Percentiles rank a stretch among this genome's conserved stretches.
These are phyloP conservation scores for Epichloe baconii DNA, from an alignment of 2,329 filamentous ascomycete genomes.

Conservation along the genomic window DNA sequence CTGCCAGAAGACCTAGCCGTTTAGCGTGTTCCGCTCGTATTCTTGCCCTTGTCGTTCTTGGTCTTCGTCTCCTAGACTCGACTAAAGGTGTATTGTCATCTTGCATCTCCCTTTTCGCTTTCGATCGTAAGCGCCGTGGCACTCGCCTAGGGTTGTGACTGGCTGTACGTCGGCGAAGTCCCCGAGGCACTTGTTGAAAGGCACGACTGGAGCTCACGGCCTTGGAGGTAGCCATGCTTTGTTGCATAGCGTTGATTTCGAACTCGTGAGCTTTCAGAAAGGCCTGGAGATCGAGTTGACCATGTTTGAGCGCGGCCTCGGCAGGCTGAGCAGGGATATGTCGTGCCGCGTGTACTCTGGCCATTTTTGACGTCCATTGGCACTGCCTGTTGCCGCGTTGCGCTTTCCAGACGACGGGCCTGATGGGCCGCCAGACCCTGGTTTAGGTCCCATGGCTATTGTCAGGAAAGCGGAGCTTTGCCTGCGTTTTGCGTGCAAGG, in stretches of 20 bases:
- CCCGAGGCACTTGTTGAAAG: constrained; percentile 81
- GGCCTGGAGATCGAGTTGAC: constrained; percentile 70
- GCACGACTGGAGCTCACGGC: constrained; percentile 50
- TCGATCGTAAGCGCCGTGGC: constrained; percentile 58
- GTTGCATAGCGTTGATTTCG: constrained; percentile 75
- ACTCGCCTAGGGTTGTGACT: constrained; percentile 92
- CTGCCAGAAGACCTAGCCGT: constrained; percentile 50
- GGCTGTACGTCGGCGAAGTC: constrained; percentile 73
- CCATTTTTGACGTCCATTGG: constrained; percentile 23
- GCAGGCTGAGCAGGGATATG: constrained; percentile 37
- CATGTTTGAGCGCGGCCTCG: constrained; percentile 45
- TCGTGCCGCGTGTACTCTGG: constrained; percentile 33
- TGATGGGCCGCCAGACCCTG: constrained; percentile 13
- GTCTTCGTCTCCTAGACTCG: constrained; percentile 49
- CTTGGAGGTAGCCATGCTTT: constrained; percentile 67
- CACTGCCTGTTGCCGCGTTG: constrained; percentile 9
- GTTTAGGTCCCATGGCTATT: constrained; percentile 15
- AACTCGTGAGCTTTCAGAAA: constrained; percentile 80
- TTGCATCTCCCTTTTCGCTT: constrained; percentile 61
- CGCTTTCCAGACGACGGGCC: constrained; percentile 16
- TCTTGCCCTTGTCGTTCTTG: constrained; percentile 41
- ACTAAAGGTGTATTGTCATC: constrained; percentile 86
- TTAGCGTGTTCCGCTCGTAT: constrained; percentile 66
- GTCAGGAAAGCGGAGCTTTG: too few species aligned
- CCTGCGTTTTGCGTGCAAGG: too few species aligned